Base-by-base conservation (phyloP, 768 basidiomycete genomes). In the Suillus bovinus region DNA sequence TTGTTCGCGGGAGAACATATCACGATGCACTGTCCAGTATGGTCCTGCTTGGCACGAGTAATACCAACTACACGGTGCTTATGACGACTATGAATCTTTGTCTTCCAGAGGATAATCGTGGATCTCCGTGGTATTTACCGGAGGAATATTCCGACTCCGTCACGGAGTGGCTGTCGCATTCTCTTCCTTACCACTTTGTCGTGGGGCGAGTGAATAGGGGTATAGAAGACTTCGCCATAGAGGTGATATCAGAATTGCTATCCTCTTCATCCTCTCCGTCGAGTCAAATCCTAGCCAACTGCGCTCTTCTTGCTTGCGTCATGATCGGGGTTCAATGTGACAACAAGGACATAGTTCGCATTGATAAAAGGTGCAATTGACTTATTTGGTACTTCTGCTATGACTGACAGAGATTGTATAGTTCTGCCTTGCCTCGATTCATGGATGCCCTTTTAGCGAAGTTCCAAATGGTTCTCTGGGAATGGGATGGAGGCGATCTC, bases 11-110 rank as follows among this genome's bases (percentile, higher is more conserved):
- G 49, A 10, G 5, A 17, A 20, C 27, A 29, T 27, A 50, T 27
- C 29, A 17, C 3, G 27, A 2, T 7, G 4, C 5, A 2, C 29
- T 46, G 3, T 0, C 1, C 0, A 4, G 13, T 11, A 22, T 46
- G 22, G 4, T 4, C 4, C 11, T 6, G 22, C 7, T 2, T 4
- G 5, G 4, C 13, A 13, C 24, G 5, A 3, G 5, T 24, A 6
- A 0, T 24, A 6, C 14, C 24, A 5, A 14, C 46, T 2, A 14
- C 0, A 5, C 2, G 22, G 49, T 29, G 17, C 49, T 50, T 29
- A 8, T 1, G 2, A 17, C 1, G 16, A 4, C 49, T 20, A 9
- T 9, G 16, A 6, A 20, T 4, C 27, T 50, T 50, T 47, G 44
- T 46, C 13, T 2, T 22, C n/a, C n/a, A 5, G n/a, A n/a, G n/a